Evolutionary conservation across 2,329 filamentous ascomycete genomes (phyloP).

Genomic region (Elsinoe batatas): DNA sequence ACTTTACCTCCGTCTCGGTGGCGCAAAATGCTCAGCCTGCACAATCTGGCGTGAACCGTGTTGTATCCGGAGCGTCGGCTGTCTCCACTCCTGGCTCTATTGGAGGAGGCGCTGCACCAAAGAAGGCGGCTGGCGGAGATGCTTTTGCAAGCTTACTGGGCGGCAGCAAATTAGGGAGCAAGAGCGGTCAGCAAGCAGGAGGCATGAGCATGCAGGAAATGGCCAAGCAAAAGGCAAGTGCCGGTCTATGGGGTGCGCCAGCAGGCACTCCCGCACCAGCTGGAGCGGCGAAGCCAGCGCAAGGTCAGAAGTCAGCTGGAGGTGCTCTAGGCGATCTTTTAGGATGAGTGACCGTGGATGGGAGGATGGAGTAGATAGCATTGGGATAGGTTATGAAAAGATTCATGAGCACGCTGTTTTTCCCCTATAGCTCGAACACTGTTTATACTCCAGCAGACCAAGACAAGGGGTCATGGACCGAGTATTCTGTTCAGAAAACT

Average conservation of each 20-base stretch:
- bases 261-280: constrained; percentile 14
- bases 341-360: constrained; percentile 32
- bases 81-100: constrained; percentile 27
- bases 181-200: constrained; percentile 41
- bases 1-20: constrained; percentile 70
- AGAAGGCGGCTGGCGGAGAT: constrained; percentile 55
- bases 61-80: constrained; percentile 21
- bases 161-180: constrained; percentile 44
- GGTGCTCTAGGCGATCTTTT: constrained; percentile 34
- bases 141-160: constrained; percentile 84
- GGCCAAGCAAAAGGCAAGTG: constrained; percentile 94
- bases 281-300: constrained; percentile 9
- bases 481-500: too few relatives aligned
- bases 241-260: constrained; percentile 71
- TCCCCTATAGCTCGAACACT: not conserved
- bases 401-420: not conserved
- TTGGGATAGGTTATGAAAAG: constrained; percentile 4
- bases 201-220: constrained; percentile 82
- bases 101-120: constrained; percentile 31
- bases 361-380: not conserved
- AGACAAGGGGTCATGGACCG: too few relatives aligned
- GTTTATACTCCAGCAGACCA: too few relatives aligned
- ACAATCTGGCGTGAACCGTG: constrained; percentile 26
- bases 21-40: constrained; percentile 28
- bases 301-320: constrained; percentile 21